Conservation (phyloP, 228 moss, liverwort and hornwort species). For the Sphagnum fallax region DNA sequence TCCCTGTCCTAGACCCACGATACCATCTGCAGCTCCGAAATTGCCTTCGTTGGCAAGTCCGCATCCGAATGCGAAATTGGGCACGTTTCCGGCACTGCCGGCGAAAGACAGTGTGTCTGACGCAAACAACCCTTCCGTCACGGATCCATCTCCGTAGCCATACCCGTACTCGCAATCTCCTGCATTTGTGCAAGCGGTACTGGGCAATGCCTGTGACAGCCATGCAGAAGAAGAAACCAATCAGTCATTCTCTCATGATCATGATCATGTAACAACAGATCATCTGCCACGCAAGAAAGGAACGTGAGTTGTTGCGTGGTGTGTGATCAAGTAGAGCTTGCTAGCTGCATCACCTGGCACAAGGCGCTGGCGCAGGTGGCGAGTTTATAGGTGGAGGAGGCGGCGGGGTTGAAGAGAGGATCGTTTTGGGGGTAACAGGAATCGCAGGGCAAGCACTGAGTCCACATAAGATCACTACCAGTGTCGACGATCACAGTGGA, state of each 20-base stretch:
- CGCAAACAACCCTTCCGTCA: conserved; percentile 42
- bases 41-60: conserved; percentile 45
- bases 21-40: conserved; percentile 45
- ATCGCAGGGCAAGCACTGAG: conserved; percentile 40
- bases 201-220: no score
- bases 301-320: no score
- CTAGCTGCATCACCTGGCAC: conserved; percentile 18
- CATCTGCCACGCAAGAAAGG: no score
- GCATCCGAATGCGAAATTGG: conserved; percentile 50
- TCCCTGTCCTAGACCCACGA: conserved; percentile 58
- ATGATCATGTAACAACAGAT: no score
- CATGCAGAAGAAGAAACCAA: no score
- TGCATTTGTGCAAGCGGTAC: not conserved
- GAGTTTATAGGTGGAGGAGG: conserved; percentile 18
- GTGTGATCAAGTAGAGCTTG: no score
- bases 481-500: conserved; percentile 56
- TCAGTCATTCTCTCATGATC: no score
- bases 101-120: conserved; percentile 43
- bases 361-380: conserved; percentile 19
- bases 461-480: conserved; percentile 61
- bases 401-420: conserved; percentile 36
- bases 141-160: conserved; percentile 52
- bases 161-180: conserved; percentile 46
- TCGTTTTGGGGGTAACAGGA: conserved; percentile 46
- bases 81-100: conserved; percentile 16